Evolutionary conservation across 1,284 basidiomycete species (phyloP).

Genomic region (Cutaneotrichosporon arboriforme): DNA sequence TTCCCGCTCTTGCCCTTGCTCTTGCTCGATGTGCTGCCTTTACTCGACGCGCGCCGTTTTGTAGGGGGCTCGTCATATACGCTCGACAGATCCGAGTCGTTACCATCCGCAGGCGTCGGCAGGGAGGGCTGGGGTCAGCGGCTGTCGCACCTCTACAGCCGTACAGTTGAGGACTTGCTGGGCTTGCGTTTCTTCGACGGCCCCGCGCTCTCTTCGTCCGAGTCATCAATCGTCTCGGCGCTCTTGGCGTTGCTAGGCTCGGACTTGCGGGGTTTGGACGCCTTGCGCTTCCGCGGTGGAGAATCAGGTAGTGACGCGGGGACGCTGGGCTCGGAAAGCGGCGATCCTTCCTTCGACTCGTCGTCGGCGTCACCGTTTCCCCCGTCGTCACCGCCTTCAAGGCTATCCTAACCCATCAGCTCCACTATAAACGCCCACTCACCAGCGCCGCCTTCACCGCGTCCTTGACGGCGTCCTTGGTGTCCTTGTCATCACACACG

Average conservation of each 20-base stretch:
- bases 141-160: neutral
- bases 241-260: neutral
- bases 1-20: constrained; percentile 13
- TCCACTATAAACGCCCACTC: constrained; percentile 10
- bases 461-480: constrained; percentile 44
- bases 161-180: too few species aligned
- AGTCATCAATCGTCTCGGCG: neutral
- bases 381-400: constrained; percentile 5
- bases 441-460: constrained; percentile 42
- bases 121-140: constrained; percentile 2
- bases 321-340: too few species aligned
- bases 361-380: constrained; percentile 7
- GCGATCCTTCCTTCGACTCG: neutral
- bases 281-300: neutral
- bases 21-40: constrained; percentile 8
- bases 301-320: neutral
- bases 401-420: constrained; percentile 1
- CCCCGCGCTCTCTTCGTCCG: neutral
- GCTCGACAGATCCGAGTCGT: constrained; percentile 12
- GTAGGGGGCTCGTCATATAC: constrained; percentile 14
- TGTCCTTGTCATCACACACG: constrained; percentile 19
- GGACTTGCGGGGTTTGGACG: neutral
- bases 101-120: constrained; percentile 2
- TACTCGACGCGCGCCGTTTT: neutral
- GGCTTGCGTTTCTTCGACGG: neutral